These are phyloP conservation scores for Candida corydali DNA, from an alignment of 805 yeast genomes.

Conservation along the genomic window DNA sequence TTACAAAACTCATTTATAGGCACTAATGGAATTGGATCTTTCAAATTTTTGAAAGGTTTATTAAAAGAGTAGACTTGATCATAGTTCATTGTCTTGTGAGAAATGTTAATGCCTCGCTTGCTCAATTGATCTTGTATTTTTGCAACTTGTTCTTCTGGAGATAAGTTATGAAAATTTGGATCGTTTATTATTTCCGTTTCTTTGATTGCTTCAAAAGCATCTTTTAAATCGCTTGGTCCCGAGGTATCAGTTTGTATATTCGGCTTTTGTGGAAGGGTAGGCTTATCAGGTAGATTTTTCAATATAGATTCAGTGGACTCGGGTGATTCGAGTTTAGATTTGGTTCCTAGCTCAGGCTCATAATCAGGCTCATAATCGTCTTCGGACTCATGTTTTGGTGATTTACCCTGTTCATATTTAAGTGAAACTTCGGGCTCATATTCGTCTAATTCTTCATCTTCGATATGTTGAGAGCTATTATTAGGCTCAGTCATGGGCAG, in stretches of 20 bases:
- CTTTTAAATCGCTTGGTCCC: constrained; percentile 15
- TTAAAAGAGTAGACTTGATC: constrained; percentile 44
- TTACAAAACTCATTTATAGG: constrained; percentile 44
- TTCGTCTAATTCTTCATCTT: constrained; percentile 7
- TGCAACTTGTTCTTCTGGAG: constrained; percentile 29
- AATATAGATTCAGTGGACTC: constrained; percentile 10
- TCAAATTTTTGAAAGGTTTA: constrained; percentile 29
- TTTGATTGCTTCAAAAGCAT: constrained; percentile 35
- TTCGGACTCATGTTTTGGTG: constrained; percentile 19
- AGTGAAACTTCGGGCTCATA: constrained; percentile 9
- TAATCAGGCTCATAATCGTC: constrained; percentile 31
- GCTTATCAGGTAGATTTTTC: constrained; percentile 12
- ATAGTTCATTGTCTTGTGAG: constrained; percentile 20
- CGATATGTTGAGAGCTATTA: not conserved
- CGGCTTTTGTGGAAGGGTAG: constrained; percentile 28
- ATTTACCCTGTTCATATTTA: constrained; percentile 8
- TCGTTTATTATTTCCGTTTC: constrained; percentile 29
- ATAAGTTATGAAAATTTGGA: constrained; percentile 34
- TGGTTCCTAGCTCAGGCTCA: too few relatives aligned
- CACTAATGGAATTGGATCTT: constrained; percentile 27
- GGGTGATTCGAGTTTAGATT: constrained; percentile 15
- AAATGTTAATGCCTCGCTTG: constrained; percentile 15
- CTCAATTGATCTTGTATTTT: constrained; percentile 34
- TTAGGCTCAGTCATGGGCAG: too few relatives aligned
- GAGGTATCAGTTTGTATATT: constrained; percentile 13